Base-by-base conservation (phyloP, 805 yeast genomes). In the Candida golubevii region DNA sequence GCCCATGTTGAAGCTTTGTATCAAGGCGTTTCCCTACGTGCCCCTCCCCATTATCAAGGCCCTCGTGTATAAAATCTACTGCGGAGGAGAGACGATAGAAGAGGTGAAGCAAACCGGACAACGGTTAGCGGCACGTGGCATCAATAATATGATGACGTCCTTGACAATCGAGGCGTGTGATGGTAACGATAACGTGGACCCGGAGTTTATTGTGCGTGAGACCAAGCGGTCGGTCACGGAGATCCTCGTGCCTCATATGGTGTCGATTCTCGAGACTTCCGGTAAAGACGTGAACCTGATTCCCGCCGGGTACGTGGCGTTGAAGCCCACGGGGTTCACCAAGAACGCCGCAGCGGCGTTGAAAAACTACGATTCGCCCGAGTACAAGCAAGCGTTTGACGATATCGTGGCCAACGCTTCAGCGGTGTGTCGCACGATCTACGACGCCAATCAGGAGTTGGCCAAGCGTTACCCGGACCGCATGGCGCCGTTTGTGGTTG, bases 121-220 rank as follows among this genome's bases (percentile, higher is more conserved):
- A 44, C 71, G 79, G 46, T 73, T 90, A 53, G 72, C 79, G 43
- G 63, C 75, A 41, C 75, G 95, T 48, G 95, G 96, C 8, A 85
- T 89, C 58, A 80, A 86, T 54, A 91, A 90, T 71, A 88, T 90
- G 95, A 88, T 90, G 96, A 71, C 90, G n/a, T 84, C 95, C 1
- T 79, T 88, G 62, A 88, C 97, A 12, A 89, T 90, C 41, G 98
- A 90, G 66, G 96, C 93, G 44, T 83, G 97, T 42, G 87, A 87
- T 51, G 96, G 96, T 33, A 77, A 77, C 46, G 75, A 78, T 59
- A 71, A 78, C 63, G 70, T 79, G 35, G 82, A 79, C 62, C 80
- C 83, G 32, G 59, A 74, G 34, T 71, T 70, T 50, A 84, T 86
- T 47, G 79, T 85, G 32, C 55, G 64, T 14, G 83, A 82, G 60